Evolutionary conservation across 2,329 filamentous ascomycete species (phyloP), one percentile per base, ranked within the genome.

Genomic region (Phialemoniopsis sp.): DNA sequence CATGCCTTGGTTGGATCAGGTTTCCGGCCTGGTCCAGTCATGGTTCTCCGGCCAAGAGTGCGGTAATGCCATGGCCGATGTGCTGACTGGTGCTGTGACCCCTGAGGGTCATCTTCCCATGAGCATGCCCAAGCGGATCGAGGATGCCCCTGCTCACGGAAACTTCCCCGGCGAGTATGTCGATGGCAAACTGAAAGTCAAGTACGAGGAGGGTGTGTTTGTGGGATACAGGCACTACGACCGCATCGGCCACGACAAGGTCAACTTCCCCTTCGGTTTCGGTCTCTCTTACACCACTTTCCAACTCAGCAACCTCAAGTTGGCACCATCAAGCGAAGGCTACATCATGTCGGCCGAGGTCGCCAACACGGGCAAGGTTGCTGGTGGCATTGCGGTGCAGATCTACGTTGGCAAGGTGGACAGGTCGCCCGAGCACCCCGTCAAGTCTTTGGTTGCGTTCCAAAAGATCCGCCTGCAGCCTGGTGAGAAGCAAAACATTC

Each of bases 21-120:
- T 67, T 21, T 48, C 72, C 13, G 78, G 73, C 7, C 71, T 82
- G 34, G 47, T 81, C 13, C 78, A 70, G 53, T 74, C 74, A 18
- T 84, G 79, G 79, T 84, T 89, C 14, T 88, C 89, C 0, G 89
- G 89, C 10, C 84, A 95, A 57, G 85, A 95, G 59, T 86, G 82
- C 16, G 89, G 89, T 36, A 87, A 89, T 55, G 75, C 85, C 3
- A 78, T 95, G 39, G 76, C 78, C 10, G 87, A 94, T 50, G 74
- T 95, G 13, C 78, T 95, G 10, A 95, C 90, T 59, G 89, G 89
- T 33, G 78, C 76, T 43, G 76, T 84, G 45, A 90, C 89, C 63
- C 88, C 88, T 2, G 79, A 78, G 18, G 89, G 79, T 37, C 85
- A 88, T 47, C 76, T 85, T 0, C 83, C 86, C 4, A 94, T 94